A percentile compares a stretch with the other conserved stretches of the same genome.
Evolutionary conservation across 1,139 yeast species (phyloP).

Genomic region (Sugiyamaella castrensis): DNA sequence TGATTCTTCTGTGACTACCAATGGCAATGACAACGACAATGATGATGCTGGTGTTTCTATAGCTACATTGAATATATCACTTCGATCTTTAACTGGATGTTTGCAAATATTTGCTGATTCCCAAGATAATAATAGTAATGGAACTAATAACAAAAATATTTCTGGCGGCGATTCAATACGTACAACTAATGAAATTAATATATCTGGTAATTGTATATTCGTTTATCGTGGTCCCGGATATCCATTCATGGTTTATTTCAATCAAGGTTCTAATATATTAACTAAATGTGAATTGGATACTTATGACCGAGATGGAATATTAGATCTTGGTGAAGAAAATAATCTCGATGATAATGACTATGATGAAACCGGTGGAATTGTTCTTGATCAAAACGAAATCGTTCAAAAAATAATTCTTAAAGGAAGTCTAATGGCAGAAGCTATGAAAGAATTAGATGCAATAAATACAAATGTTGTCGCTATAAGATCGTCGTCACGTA

Average conservation of each 20-base stretch:
- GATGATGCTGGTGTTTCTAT: background rate
- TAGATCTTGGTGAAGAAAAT: slow-evolving; percentile 23
- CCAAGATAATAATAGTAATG: background rate
- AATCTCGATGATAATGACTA: slow-evolving; percentile 25
- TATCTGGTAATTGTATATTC: slow-evolving; percentile 31
- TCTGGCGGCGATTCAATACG: background rate
- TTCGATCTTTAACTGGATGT: slow-evolving; percentile 29
- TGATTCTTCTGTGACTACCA: background rate
- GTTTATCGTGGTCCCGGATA: slow-evolving; percentile 55
- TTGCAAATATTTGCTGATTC: slow-evolving; percentile 29
- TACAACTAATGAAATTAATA: slow-evolving; percentile 1
- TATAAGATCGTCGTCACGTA: slow-evolving; percentile 41
- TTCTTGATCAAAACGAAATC: slow-evolving; percentile 47
- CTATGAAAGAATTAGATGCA: slow-evolving; percentile 65
- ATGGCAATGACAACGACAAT: background rate
- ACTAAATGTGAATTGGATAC: slow-evolving; percentile 74
- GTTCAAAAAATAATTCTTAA: slow-evolving; percentile 64
- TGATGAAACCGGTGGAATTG: slow-evolving; percentile 16
- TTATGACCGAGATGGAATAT: slow-evolving; percentile 40
- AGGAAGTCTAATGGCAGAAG: slow-evolving; percentile 61
- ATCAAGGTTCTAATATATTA: slow-evolving; percentile 57
- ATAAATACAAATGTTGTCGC: slow-evolving; percentile 60
- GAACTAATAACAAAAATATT: background rate
- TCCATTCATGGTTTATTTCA: slow-evolving; percentile 69
- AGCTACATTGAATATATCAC: slow-evolving; percentile 26